Percentiles rank a stretch among this genome's conserved stretches.
Conservation (phyloP, 2,329 filamentous ascomycete species). For the Fusarium continuum region DNA sequence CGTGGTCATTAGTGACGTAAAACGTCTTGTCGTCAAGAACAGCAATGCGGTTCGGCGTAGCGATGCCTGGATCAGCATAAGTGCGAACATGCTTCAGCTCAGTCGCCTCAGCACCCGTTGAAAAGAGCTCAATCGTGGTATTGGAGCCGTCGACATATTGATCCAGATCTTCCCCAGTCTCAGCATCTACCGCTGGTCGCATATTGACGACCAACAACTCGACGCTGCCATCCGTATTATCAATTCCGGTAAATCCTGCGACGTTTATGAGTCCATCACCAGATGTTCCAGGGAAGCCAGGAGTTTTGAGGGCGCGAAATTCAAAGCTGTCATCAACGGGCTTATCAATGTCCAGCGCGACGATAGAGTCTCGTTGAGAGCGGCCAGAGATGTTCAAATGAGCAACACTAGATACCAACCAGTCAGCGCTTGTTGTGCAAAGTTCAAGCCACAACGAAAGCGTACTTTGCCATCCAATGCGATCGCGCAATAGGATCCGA, state of each 20-base stretch:
- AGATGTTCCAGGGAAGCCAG: slow-evolving; percentile 43
- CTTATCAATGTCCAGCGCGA: slow-evolving; percentile 48
- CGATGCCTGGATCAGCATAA: slow-evolving; percentile 18
- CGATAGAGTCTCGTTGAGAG: slow-evolving; percentile 45
- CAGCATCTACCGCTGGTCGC: slow-evolving; percentile 19
- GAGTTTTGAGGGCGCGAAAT: slow-evolving; percentile 38
- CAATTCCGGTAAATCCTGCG: slow-evolving; percentile 45
- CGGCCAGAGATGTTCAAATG: slow-evolving; percentile 43
- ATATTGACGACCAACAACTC: slow-evolving; percentile 33
- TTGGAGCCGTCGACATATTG: slow-evolving; percentile 27
- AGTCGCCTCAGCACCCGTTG: neutral
- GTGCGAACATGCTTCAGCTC: slow-evolving; percentile 35
- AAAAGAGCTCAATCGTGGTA: slow-evolving; percentile 31
- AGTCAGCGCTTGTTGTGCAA: neutral
- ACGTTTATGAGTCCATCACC: slow-evolving; percentile 46
- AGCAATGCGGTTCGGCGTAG: slow-evolving; percentile 37
- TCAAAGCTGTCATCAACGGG: slow-evolving; percentile 31
- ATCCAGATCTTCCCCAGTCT: slow-evolving; percentile 8
- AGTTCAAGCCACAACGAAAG: fast-evolving
- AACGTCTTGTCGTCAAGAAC: slow-evolving; percentile 6
- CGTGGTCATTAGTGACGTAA: slow-evolving; percentile 38
- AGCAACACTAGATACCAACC: slow-evolving; percentile 21
- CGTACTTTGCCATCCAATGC: slow-evolving; percentile 37
- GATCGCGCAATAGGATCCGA: slow-evolving; percentile 29
- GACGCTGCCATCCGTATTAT: slow-evolving; percentile 29